These are phyloP conservation scores for Mrakia gelida DNA, from an alignment of 768 basidiomycete genomes.

Conservation along the genomic window DNA sequence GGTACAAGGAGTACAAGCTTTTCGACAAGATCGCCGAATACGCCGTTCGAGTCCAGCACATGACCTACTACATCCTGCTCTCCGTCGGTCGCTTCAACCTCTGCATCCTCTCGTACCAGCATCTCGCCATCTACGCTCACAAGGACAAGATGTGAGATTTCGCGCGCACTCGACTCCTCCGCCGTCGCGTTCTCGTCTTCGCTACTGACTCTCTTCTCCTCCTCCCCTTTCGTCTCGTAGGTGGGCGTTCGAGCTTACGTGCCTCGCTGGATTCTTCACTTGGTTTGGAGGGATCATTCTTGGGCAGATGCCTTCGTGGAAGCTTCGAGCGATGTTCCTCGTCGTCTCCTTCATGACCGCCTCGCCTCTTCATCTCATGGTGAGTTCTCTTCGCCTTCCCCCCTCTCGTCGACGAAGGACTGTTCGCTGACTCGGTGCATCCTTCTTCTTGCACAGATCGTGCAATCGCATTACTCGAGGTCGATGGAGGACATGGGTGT, in stretches of 20 bases:
- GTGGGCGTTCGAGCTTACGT: constrained; percentile 16
- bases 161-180: too few relatives aligned
- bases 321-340: constrained; percentile 22
- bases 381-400: neutral
- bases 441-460: constrained; percentile 8
- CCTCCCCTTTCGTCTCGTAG: neutral
- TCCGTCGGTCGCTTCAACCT: constrained; percentile 23
- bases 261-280: constrained; percentile 8
- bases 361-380: constrained; percentile 18
- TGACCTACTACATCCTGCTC: constrained; percentile 24
- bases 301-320: constrained; percentile 3
- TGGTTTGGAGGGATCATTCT: constrained; percentile 29
- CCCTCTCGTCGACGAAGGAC: too few relatives aligned
- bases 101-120: constrained; percentile 26
- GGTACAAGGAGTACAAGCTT: constrained; percentile 27
- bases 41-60: constrained; percentile 21
- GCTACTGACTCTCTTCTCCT: neutral
- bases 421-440: neutral
- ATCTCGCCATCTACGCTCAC: constrained; percentile 21
- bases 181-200: neutral
- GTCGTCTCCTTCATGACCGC: constrained; percentile 27
- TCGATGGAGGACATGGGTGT: constrained; percentile 27
- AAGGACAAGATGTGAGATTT: neutral
- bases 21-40: constrained; percentile 18
- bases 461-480: constrained; percentile 22